Percentiles rank a stretch among this genome's conserved stretches.
Conservation (phyloP, 495 filamentous ascomycete genomes). For the Penicillium desertorum region DNA sequence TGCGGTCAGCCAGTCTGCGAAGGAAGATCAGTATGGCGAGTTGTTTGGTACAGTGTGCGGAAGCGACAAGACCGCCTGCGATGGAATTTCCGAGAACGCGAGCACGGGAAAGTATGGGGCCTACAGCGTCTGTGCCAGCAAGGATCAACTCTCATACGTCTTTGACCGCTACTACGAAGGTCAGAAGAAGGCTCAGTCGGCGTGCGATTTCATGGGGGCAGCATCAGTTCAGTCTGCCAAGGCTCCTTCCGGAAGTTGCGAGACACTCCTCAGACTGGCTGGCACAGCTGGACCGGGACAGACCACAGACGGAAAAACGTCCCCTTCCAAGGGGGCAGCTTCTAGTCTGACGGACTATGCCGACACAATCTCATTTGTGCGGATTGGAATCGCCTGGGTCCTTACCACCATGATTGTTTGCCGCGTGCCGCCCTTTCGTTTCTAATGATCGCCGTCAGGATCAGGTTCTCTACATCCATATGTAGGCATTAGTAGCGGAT, state of each 20-base stretch:
- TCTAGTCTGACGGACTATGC: too few species aligned
- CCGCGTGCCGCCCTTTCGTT: too few species aligned
- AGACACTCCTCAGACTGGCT: slow-evolving; percentile 55
- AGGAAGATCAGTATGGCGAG: slow-evolving; percentile 53
- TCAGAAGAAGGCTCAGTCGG: slow-evolving; percentile 44
- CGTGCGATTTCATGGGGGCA: slow-evolving; percentile 78
- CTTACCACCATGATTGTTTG: too few species aligned
- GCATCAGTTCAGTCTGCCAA: slow-evolving; percentile 53
- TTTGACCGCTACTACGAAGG: slow-evolving; percentile 75
- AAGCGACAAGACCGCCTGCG: slow-evolving; percentile 53
- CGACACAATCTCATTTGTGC: too few species aligned
- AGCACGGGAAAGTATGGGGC: slow-evolving; percentile 76
- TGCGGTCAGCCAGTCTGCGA: slow-evolving; percentile 52
- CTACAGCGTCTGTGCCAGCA: slow-evolving; percentile 77
- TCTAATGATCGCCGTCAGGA: background rate
- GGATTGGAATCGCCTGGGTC: too few species aligned
- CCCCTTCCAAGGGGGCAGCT: slow-evolving; percentile 24
- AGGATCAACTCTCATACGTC: slow-evolving; percentile 75
- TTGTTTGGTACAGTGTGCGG: slow-evolving; percentile 79
- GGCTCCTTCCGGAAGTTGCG: slow-evolving; percentile 52
- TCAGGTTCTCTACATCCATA: background rate
- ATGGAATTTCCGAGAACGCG: slow-evolving; percentile 68
- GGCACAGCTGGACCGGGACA: slow-evolving; percentile 60
- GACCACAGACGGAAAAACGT: slow-evolving; percentile 32
- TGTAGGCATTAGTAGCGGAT: background rate